Evolutionary conservation across 345 rosid genomes (phyloP), one percentile per base, ranked within the genome.

Genomic region (Cardamine occulta): DNA sequence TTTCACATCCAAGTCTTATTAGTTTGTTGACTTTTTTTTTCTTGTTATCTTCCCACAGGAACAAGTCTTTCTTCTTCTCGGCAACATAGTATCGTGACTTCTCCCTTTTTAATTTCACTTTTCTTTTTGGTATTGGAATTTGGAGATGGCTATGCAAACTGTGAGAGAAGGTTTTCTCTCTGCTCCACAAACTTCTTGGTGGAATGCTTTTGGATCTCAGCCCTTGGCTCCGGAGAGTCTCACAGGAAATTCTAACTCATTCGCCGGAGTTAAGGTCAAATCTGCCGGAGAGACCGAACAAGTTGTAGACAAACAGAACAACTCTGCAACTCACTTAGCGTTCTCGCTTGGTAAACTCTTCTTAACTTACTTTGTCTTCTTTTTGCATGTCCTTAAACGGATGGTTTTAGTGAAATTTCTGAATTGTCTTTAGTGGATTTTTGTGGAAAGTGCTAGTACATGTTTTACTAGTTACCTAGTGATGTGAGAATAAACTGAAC

Each of bases 111-210:
- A 1, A 40, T 34, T 13, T 9, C 12, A 24, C 59, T 39, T 18
- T 28, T 28, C 35, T 51, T 19, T 52, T 19, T 52, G 35, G 64
- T 59, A 49, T 58, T 69, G 73, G 65, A 55, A 34, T 48, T 47
- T 17, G 67, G 48, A 78, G 73, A 93, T 90, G 93, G 90, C 95
- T 79, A 87, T 84, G 97, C 93, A 90, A 81, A 81, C 96, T 79
- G 70, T 82, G 65, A 89, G 82, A 74, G 96, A 88, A 80, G 90
- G 89, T 68, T 34, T 87, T 31, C 73, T 85, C 35, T 83, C 90
- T 10, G 81, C 79, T 75, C 84, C 85, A 24, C 75, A 86, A 21
- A 68, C 74, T 56, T 81, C 90, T 82, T 87, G 94, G 94, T 89
- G 91, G 96, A 83, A 69, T 79, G 76, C 81, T 54, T 74, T 85